These are phyloP conservation scores for Penicillium sp. DNA, from an alignment of 2,329 filamentous ascomycete genomes.

Conservation along the genomic window DNA sequence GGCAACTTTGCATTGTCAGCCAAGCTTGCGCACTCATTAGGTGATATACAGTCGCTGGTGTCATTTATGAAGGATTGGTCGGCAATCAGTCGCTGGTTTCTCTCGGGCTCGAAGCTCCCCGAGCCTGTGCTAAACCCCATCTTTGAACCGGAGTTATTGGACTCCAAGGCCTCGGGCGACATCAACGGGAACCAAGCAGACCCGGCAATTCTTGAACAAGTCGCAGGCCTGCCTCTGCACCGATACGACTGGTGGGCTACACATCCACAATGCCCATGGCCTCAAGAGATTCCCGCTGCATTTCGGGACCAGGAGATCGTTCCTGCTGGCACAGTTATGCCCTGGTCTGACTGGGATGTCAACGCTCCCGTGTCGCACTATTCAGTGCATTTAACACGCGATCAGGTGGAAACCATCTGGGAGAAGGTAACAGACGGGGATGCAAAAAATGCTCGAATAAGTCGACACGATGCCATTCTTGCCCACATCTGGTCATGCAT, in stretches of 20 bases:
- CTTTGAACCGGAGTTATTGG: slow-evolving; percentile 43
- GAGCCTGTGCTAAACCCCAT: slow-evolving; percentile 23
- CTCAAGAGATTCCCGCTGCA: slow-evolving; percentile 7
- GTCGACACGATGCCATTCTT: slow-evolving; percentile 45
- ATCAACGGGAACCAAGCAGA: slow-evolving; percentile 20
- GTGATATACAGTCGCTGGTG: slow-evolving; percentile 9
- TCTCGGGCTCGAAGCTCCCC: background rate
- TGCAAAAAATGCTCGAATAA: slow-evolving; percentile 25
- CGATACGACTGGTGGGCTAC: slow-evolving; percentile 48
- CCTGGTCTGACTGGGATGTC: slow-evolving; percentile 40
- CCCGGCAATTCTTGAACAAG: slow-evolving; percentile 25
- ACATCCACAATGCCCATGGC: slow-evolving; percentile 11
- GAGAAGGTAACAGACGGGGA: slow-evolving; percentile 6
- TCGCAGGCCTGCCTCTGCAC: slow-evolving; percentile 40
- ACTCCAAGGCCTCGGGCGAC: slow-evolving; percentile 27
- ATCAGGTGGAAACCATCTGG: slow-evolving; percentile 37
- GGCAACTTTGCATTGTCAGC: slow-evolving; percentile 34
- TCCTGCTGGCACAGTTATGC: slow-evolving; percentile 39
- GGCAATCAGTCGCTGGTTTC: slow-evolving; percentile 8
- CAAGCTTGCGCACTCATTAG: slow-evolving; percentile 9
- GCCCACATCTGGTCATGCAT: slow-evolving; percentile 48
- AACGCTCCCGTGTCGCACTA: slow-evolving; percentile 29
- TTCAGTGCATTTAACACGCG: slow-evolving; percentile 37
- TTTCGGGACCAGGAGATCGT: slow-evolving; percentile 23
- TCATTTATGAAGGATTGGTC: slow-evolving; percentile 15